phyloP scores from a whole-genome alignment of 2,329 filamentous ascomycete species.

The Verticillium longisporum region DNA sequence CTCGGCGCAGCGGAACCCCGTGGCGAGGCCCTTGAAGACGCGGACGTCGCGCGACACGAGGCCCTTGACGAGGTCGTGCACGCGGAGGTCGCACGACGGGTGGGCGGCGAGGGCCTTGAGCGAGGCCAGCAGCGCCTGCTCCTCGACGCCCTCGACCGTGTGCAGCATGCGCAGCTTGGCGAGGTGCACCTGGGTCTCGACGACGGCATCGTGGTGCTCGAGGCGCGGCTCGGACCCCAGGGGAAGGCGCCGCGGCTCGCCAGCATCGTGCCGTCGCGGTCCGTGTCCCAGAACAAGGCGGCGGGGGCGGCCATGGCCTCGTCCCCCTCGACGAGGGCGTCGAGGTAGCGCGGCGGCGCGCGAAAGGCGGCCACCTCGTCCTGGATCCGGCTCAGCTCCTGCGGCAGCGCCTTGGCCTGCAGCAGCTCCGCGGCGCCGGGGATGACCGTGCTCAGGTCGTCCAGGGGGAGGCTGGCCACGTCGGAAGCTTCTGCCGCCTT shows the following conservation, averaged over 20 bases:
- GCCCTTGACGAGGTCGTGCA: constrained; percentile 19
- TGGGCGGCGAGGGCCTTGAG: constrained; percentile 13
- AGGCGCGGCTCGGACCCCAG: constrained; percentile 17
- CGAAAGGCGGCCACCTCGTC: constrained; percentile 9
- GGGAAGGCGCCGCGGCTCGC: constrained; percentile 22
- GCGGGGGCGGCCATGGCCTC: no score
- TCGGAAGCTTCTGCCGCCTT: neutral
- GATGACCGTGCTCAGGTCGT: constrained; percentile 14
- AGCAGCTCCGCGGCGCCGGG: constrained; percentile 17
- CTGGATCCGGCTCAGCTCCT: constrained; percentile 10
- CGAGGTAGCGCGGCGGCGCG: constrained; percentile 16
- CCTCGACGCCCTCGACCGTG: constrained; percentile 17
- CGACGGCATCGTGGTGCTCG: constrained; percentile 20
- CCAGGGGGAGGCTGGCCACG: constrained; percentile 12
- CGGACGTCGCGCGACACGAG: constrained; percentile 16
- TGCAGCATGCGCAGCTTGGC: constrained; percentile 23
- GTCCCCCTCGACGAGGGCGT: constrained; percentile 15
- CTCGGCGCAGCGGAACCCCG: constrained; percentile 24
- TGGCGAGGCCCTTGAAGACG: constrained; percentile 26
- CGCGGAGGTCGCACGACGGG: constrained; percentile 11
- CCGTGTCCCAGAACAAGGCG: constrained; percentile 20
- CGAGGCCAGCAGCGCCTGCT: constrained; percentile 17
- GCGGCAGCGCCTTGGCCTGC: constrained; percentile 6
- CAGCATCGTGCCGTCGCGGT: constrained; percentile 17
- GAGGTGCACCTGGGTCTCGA: constrained; percentile 23